Conservation (phyloP, 2,329 filamentous ascomycete species). For the Colletotrichum sojae region DNA sequence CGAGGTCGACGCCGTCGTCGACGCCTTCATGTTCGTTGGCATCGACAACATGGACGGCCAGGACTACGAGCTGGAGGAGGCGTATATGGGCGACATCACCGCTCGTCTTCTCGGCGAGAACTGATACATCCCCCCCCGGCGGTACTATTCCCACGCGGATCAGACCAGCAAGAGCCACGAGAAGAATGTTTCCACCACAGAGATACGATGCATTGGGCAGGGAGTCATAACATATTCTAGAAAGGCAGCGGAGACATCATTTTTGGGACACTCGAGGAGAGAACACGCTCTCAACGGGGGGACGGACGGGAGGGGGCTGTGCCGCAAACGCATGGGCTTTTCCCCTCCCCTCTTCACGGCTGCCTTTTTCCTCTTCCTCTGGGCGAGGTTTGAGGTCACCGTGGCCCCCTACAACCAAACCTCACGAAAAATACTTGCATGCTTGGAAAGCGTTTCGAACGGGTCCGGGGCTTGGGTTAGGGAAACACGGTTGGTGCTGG, state of each 20-base stretch:
- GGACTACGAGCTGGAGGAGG: conserved; percentile 90
- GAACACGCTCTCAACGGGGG: too few relatives aligned
- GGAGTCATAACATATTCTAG: conserved; percentile 33
- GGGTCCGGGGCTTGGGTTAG: background rate
- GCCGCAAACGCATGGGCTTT: too few relatives aligned
- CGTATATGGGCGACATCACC: conserved; percentile 91
- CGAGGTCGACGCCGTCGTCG: conserved; percentile 86
- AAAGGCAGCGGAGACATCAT: conserved; percentile 3
- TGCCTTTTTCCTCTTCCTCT: background rate
- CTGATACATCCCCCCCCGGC: conserved; percentile 46
- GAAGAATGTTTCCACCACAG: too few relatives aligned
- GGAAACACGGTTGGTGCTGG: background rate
- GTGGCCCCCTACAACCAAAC: too few relatives aligned
- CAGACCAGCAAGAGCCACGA: background rate
- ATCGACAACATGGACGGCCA: conserved; percentile 84
- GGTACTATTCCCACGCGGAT: too few relatives aligned
- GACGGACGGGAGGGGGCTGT: too few relatives aligned
- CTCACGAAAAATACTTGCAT: too few relatives aligned
- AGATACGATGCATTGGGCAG: conserved; percentile 21
- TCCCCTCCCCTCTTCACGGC: too few relatives aligned
- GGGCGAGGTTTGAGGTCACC: background rate
- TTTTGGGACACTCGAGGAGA: background rate
- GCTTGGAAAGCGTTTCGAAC: conserved; percentile 3
- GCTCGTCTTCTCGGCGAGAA: conserved; percentile 86
- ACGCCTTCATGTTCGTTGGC: conserved; percentile 84